Percentiles rank a stretch among this genome's conserved stretches.
Evolutionary conservation across 2,329 filamentous ascomycete species (phyloP).

Genomic region (Ascochyta pisi): DNA sequence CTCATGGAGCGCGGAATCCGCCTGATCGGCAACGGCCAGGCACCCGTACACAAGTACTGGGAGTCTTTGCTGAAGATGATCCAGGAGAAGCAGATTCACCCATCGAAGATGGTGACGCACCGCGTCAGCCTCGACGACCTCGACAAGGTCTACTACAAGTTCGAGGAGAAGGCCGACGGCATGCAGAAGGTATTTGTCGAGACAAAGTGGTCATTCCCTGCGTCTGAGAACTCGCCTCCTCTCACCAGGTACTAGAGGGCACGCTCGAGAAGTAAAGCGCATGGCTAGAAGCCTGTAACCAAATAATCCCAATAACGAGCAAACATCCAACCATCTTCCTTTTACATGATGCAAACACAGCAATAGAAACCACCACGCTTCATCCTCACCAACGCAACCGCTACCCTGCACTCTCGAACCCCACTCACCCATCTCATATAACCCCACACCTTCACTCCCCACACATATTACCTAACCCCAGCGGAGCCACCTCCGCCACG

Average conservation of each 20-base stretch:
- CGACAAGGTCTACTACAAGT: conserved; percentile 61
- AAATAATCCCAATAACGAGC: too few species aligned
- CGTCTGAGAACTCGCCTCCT: conserved; percentile 57
- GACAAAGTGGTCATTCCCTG: conserved; percentile 64
- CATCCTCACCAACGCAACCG: too few species aligned
- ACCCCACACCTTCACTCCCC: too few species aligned
- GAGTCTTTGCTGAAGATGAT: conserved; percentile 74
- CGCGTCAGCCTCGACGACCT: conserved; percentile 64
- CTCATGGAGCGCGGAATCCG: conserved; percentile 88
- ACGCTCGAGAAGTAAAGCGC: too few species aligned
- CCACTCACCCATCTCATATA: too few species aligned
- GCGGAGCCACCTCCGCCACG: too few species aligned
- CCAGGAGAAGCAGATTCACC: conserved; percentile 72
- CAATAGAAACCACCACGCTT: too few species aligned
- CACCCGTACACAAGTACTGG: conserved; percentile 86
- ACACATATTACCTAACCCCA: too few species aligned
- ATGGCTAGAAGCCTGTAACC: too few species aligned
- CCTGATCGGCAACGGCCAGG: conserved; percentile 72
- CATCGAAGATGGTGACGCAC: conserved; percentile 81
- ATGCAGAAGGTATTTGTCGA: conserved; percentile 83
- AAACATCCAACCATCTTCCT: too few species aligned
- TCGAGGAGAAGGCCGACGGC: conserved; percentile 74
- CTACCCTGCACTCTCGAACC: too few species aligned
- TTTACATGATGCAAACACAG: too few species aligned
- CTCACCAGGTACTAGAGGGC: conserved; percentile 54